Evolutionary conservation across 352 stramenopile genomes (phyloP).

Genomic region (Pythium insidiosum): DNA sequence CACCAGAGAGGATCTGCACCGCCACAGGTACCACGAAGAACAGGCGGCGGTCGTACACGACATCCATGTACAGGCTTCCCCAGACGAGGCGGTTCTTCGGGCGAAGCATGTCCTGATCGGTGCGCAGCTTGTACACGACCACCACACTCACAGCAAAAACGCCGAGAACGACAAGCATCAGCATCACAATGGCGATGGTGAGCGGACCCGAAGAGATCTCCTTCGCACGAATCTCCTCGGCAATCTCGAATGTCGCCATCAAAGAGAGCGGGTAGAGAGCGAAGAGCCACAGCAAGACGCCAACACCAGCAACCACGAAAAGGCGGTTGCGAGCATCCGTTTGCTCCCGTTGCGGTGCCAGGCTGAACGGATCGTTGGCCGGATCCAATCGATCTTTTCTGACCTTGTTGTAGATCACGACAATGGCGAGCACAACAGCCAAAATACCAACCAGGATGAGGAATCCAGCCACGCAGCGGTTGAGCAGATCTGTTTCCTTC

Average conservation of each 20-base stretch:
- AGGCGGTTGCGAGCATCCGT: not conserved
- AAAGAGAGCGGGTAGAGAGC: slow-evolving; percentile 11
- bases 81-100: slow-evolving; percentile 9
- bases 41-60: slow-evolving; percentile 12
- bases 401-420: no score
- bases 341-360: no score
- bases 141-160: not conserved
- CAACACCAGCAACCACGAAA: slow-evolving; percentile 6
- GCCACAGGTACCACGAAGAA: slow-evolving; percentile 6
- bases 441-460: slow-evolving; percentile 8
- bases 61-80: slow-evolving; percentile 14
- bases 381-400: no score
- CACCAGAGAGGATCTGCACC: slow-evolving; percentile 9
- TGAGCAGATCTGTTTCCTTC: slow-evolving; percentile 1
- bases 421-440: not conserved
- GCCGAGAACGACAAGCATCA: slow-evolving; percentile 18
- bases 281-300: slow-evolving; percentile 7
- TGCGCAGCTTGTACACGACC: no score
- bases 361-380: no score
- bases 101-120: slow-evolving; percentile 1
- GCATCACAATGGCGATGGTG: slow-evolving; percentile 31
- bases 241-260: slow-evolving; percentile 14
- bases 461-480: slow-evolving; percentile 2
- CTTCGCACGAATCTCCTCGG: not conserved
- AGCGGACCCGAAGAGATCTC: no score